Conservation (phyloP, 2,329 filamentous ascomycete genomes). For the Colletotrichum karsti region DNA sequence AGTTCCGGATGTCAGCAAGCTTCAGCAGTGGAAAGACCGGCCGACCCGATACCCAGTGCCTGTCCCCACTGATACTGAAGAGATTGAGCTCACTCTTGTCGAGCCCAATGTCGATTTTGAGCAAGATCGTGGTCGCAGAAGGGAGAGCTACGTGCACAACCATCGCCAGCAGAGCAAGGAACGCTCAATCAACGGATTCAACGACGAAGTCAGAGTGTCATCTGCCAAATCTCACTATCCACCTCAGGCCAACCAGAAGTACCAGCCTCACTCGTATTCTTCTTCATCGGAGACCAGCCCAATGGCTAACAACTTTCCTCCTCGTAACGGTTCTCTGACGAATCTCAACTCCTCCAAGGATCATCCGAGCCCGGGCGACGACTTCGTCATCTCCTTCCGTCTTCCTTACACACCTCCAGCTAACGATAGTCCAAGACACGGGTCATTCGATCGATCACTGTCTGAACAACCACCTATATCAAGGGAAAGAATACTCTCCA, state of each 20-base stretch:
- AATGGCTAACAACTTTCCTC: neutral
- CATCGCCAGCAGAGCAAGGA: conserved; percentile 28
- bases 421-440: conserved; percentile 1
- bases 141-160: conserved; percentile 28
- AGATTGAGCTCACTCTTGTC: neutral
- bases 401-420: conserved; percentile 26
- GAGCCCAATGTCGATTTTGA: conserved; percentile 17
- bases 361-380: neutral
- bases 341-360: neutral
- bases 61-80: neutral
- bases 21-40: conserved; percentile 38
- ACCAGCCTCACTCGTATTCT: conserved; percentile 8
- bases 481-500: neutral
- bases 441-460: conserved; percentile 11
- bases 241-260: conserved; percentile 22
- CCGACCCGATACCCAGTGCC: neutral
- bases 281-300: conserved; percentile 16
- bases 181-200: conserved; percentile 23
- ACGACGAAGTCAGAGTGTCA: conserved; percentile 21
- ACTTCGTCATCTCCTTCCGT: conserved; percentile 18
- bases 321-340: conserved; percentile 1
- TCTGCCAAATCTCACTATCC: conserved; percentile 29
- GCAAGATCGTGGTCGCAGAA: conserved; percentile 14
- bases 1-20: conserved; percentile 40
- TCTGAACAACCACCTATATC: neutral